These are phyloP conservation scores for Candida nonsorbophila DNA, from an alignment of 805 yeast species.

Conservation along the genomic window DNA sequence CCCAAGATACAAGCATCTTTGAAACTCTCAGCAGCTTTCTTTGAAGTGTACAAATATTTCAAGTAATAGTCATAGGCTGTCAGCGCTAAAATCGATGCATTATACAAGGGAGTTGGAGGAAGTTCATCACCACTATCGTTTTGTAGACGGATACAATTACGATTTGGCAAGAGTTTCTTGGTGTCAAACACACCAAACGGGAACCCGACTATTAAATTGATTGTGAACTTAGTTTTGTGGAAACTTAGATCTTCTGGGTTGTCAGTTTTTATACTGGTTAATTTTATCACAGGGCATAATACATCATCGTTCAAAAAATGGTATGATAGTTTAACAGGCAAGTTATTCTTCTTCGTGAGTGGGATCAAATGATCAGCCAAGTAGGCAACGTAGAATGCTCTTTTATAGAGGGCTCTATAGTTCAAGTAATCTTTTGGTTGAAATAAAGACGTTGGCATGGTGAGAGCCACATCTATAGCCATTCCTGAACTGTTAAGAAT, in stretches of 20 bases:
- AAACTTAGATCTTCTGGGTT: constrained; percentile 49
- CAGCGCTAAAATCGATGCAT: constrained; percentile 71
- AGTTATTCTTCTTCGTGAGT: constrained; percentile 46
- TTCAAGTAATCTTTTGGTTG: constrained; percentile 87
- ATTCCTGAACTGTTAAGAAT: constrained; percentile 57
- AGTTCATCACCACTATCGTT: constrained; percentile 34
- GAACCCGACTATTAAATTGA: constrained; percentile 70
- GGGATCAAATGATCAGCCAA: constrained; percentile 61
- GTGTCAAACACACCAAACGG: constrained; percentile 67
- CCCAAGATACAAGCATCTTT: constrained; percentile 85
- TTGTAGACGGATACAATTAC: constrained; percentile 76
- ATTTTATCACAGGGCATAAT: constrained; percentile 65
- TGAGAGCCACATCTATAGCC: constrained; percentile 72
- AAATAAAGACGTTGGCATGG: constrained; percentile 73
- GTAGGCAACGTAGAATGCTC: constrained; percentile 82
- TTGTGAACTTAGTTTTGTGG: constrained; percentile 61
- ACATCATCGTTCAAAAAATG: constrained; percentile 71
- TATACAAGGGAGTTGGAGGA: constrained; percentile 84
- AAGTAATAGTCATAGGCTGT: constrained; percentile 64
- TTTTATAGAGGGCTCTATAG: constrained; percentile 83
- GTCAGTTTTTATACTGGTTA: constrained; percentile 51
- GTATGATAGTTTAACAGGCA: constrained; percentile 59
- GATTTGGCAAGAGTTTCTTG: constrained; percentile 72
- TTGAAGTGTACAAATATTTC: constrained; percentile 69
- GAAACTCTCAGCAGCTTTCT: constrained; percentile 74